These are phyloP conservation scores for Thalassiosira exigua DNA, from an alignment of 352 stramenopile genomes.

Conservation along the genomic window DNA sequence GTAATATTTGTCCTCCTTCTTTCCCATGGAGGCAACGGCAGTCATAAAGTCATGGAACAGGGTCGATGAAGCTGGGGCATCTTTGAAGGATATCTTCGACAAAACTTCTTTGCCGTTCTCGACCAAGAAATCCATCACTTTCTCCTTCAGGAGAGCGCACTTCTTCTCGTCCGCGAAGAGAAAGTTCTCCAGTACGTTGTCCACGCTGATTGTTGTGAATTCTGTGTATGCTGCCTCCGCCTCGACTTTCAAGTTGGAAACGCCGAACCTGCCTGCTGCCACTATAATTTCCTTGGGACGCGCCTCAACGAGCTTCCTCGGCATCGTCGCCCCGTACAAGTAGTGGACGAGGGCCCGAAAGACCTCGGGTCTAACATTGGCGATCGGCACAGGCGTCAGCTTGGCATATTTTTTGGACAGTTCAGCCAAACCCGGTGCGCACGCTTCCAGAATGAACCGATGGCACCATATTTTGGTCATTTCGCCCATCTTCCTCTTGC, in stretches of 20 bases:
- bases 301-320: background rate
- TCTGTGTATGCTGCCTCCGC: constrained; percentile 22
- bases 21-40: background rate
- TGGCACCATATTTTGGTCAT: too few relatives aligned
- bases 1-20: constrained; percentile 5
- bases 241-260: constrained; percentile 19
- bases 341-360: too few relatives aligned
- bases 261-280: constrained; percentile 29
- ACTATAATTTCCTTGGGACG: constrained; percentile 17
- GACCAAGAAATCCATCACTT: constrained; percentile 26
- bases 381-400: too few relatives aligned
- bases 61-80: background rate
- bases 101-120: constrained; percentile 13
- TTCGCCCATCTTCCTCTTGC: too few relatives aligned
- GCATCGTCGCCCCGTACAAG: background rate
- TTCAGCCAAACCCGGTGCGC: too few relatives aligned
- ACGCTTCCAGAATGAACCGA: too few relatives aligned
- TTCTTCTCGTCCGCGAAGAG: constrained; percentile 21
- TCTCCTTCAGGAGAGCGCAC: constrained; percentile 18
- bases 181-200: constrained; percentile 25
- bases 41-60: constrained; percentile 2
- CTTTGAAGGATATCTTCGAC: background rate
- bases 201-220: background rate
- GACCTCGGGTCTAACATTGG: too few relatives aligned
- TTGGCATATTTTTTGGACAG: too few relatives aligned